Evolutionary conservation across 2,329 filamentous ascomycete species (phyloP).

Genomic region (Zasmidium cellare): DNA sequence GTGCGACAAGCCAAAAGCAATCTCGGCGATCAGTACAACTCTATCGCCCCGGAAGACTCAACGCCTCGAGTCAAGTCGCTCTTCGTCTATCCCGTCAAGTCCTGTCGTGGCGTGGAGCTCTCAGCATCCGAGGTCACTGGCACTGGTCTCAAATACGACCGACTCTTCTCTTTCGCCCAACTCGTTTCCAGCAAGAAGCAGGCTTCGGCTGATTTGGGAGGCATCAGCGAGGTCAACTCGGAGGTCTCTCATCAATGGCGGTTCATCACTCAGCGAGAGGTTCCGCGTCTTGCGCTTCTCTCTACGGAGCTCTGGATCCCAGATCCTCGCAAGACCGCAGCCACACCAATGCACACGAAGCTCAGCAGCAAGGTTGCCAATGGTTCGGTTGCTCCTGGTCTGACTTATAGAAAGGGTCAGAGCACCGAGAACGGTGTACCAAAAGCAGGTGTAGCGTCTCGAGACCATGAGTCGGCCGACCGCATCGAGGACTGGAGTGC

Average conservation of each 20-base stretch:
- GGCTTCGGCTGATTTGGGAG: slow-evolving; percentile 36
- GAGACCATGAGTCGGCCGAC: neutral
- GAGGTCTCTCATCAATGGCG: slow-evolving; percentile 60
- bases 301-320: slow-evolving; percentile 68
- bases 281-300: slow-evolving; percentile 70
- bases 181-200: slow-evolving; percentile 36
- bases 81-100: slow-evolving; percentile 52
- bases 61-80: slow-evolving; percentile 35
- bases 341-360: neutral
- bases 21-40: neutral
- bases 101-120: slow-evolving; percentile 42
- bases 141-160: slow-evolving; percentile 47
- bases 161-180: slow-evolving; percentile 65
- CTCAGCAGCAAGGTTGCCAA: neutral
- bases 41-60: neutral
- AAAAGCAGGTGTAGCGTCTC: neutral
- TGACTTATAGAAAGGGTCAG: neutral
- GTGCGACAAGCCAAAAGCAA: neutral
- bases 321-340: slow-evolving; percentile 41
- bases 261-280: slow-evolving; percentile 69
- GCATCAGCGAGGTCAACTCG: slow-evolving; percentile 34
- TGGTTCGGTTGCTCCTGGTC: neutral
- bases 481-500: slow-evolving; percentile 49
- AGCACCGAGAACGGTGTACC: neutral
- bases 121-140: slow-evolving; percentile 41